Evolutionary conservation across 2,329 filamentous ascomycete species (phyloP).

Genomic region (Paracorniculantispora psalliotae): DNA sequence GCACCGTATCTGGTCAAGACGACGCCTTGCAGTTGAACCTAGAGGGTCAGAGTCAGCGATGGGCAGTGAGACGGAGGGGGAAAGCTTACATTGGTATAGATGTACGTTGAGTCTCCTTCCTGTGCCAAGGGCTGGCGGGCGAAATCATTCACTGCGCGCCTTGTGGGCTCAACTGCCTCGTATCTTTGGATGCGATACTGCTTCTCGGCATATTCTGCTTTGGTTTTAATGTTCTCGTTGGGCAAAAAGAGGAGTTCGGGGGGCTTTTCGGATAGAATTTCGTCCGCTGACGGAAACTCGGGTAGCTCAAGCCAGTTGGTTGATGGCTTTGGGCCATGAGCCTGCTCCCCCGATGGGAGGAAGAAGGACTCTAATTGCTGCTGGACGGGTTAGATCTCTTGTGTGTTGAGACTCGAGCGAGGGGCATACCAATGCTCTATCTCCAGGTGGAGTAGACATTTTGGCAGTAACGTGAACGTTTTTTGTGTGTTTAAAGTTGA

Average conservation of each 20-base stretch:
- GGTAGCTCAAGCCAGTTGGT: constrained; percentile 3
- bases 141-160: constrained; percentile 59
- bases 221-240: constrained; percentile 24
- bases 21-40: constrained; percentile 65
- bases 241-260: neutral
- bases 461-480: neutral
- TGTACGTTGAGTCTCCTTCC: constrained; percentile 53
- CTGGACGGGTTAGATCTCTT: neutral
- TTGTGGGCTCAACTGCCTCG: constrained; percentile 65
- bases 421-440: constrained; percentile 9
- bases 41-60: too few relatives aligned
- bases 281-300: neutral
- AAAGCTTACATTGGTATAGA: constrained; percentile 70
- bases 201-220: constrained; percentile 61
- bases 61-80: too few relatives aligned
- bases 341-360: neutral
- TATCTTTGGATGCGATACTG: constrained; percentile 75
- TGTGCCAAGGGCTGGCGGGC: constrained; percentile 48
- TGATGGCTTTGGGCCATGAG: neutral
- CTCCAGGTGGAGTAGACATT: neutral
- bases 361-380: constrained; percentile 5
- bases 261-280: neutral
- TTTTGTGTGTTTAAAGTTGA: too few relatives aligned
- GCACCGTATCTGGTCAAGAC: constrained; percentile 58
- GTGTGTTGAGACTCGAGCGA: neutral